Evolutionary conservation across 164 flowering plant genomes (phyloP).

Genomic region (Euptelea pleiosperma): DNA sequence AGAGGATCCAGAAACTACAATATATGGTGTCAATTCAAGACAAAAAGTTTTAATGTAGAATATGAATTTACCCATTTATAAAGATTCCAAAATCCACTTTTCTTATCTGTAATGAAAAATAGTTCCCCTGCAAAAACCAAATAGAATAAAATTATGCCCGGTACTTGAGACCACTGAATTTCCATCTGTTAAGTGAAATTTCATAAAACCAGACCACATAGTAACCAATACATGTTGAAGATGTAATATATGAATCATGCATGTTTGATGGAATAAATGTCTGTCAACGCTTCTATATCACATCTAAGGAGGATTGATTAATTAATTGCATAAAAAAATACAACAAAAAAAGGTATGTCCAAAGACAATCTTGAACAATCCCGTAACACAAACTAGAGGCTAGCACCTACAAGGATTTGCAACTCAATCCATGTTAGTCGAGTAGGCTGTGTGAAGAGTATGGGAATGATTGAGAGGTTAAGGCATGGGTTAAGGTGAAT

Average conservation of each 20-base stretch:
- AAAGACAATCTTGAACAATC: no score
- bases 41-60: background rate
- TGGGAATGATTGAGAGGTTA: no score
- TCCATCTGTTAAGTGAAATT: background rate
- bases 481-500: no score
- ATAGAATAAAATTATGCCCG: background rate
- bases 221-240: background rate
- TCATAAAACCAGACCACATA: constrained; percentile 1
- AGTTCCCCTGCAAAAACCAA: constrained; percentile 74
- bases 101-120: constrained; percentile 75
- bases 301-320: no score
- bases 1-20: background rate
- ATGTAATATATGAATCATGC: background rate
- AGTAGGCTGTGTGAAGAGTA: no score
- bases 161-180: background rate
- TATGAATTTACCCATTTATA: constrained; percentile 72
- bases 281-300: no score
- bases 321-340: no score
- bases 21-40: background rate
- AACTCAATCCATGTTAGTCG: no score
- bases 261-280: background rate
- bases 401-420: no score
- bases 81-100: constrained; percentile 87
- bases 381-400: no score
- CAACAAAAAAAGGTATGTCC: no score